Conservation (phyloP, 2,329 filamentous ascomycete genomes). For the Cladosporium sp. region DNA sequence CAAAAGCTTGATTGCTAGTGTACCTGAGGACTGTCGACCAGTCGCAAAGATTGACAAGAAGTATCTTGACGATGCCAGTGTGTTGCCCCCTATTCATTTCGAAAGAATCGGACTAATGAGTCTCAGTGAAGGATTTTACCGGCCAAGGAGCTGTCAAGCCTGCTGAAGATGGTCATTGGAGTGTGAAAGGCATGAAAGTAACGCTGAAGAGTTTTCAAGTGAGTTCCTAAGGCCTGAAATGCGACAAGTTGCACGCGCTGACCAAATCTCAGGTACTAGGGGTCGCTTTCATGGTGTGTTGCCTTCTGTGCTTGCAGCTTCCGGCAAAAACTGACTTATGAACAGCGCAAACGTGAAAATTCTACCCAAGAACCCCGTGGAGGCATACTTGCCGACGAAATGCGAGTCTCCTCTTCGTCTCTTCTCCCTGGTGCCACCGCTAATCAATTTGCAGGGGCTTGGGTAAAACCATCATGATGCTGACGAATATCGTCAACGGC, state of each 20-base stretch:
- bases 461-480: slow-evolving; percentile 75
- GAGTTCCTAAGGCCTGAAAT: too few relatives aligned
- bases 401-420: slow-evolving; percentile 45
- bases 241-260: too few relatives aligned
- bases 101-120: too few relatives aligned
- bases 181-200: slow-evolving; percentile 46
- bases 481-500: slow-evolving; percentile 45
- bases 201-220: slow-evolving; percentile 47
- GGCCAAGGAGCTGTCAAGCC: slow-evolving; percentile 34
- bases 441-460: slow-evolving; percentile 49
- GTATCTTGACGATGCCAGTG: slow-evolving; percentile 32
- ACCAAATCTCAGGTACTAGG: slow-evolving; percentile 30
- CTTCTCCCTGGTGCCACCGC: background rate
- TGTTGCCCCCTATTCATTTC: too few relatives aligned
- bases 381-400: slow-evolving; percentile 87
- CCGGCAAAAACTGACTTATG: too few relatives aligned
- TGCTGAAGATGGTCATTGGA: slow-evolving; percentile 37
- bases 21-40: slow-evolving; percentile 35
- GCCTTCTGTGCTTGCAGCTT: too few relatives aligned
- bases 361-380: slow-evolving; percentile 44
- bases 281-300: background rate
- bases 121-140: slow-evolving; percentile 33
- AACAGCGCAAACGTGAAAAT: slow-evolving; percentile 42
- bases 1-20: slow-evolving; percentile 37
- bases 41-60: slow-evolving; percentile 34